Base-by-base conservation (phyloP, 139 green algal species). In the Pleodorina starrii region DNA sequence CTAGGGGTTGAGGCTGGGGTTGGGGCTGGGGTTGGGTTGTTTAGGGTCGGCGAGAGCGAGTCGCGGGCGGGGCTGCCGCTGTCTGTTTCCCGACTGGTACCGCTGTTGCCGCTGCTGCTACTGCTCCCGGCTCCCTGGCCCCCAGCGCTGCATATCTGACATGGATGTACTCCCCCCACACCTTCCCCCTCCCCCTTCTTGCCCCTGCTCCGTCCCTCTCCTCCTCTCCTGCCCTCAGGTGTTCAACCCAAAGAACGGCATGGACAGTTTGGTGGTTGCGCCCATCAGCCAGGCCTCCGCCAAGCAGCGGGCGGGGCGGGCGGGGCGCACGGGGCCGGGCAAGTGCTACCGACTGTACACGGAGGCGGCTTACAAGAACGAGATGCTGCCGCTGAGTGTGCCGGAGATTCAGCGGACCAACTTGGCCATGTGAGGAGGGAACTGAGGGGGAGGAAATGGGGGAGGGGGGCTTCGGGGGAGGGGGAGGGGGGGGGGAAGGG, bases 261-360 rank as follows among this genome's bases (percentile, higher is more conserved):
- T 99, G 97, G 98, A 99, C 93, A 96, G 93, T 0, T 93, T 99
- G 85, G 97, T 99, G 59, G 97, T 99, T 46, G 93, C 96, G 9
- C 97, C 97, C 86, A 99, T 99, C 94, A 97, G 91, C 57, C 96
- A 99, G 91, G 98, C 98, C 23, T 97, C 93, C 11, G 97, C 97
- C 17, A 89, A 95, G 85, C 85, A 99, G 94, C 91, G 98, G 0
- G 94, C 97, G 3, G 98, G 98, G 27, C 95, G 98, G 21, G 98
- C 98, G 29, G 98, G 98, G 0, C 94, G 98, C 85, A 99, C 98
- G 17, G 97, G 97, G 10, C 93, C 97, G n/a, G 98, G 98, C 87
- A 99, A 99, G 92, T 99, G 97, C 92, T 99, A 98, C 93, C 94
- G 98, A n/a, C 94, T 99, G 71, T 99, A 99, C 91, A 98, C 96